phyloP scores from a whole-genome alignment of 2,329 filamentous ascomycete species.

The Ophiostoma populinum region DNA sequence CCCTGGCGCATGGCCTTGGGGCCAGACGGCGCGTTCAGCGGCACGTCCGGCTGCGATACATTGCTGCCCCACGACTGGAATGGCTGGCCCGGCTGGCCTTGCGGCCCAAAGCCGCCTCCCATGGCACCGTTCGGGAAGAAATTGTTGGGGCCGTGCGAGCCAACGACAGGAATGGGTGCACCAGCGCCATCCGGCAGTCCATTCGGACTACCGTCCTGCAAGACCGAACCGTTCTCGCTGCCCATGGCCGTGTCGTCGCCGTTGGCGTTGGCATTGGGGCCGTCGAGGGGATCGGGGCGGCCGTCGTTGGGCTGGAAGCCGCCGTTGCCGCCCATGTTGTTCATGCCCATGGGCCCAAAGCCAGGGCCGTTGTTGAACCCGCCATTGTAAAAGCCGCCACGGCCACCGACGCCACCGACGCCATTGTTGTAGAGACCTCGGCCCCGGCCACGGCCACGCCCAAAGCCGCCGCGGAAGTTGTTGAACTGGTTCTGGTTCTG shows the following conservation, averaged over 20 bases:
- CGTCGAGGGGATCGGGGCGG: not conserved
- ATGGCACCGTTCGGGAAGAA: slow-evolving; percentile 1
- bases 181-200: not conserved
- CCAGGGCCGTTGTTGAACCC: slow-evolving; percentile 16
- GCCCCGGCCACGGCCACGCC: slow-evolving; percentile 47
- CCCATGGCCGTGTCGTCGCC: too few species aligned
- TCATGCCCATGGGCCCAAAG: slow-evolving; percentile 1
- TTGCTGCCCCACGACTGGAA: slow-evolving; percentile 1
- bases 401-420: slow-evolving; percentile 27
- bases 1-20: slow-evolving; percentile 91
- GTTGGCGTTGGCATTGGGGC: not conserved
- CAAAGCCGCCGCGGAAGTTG: slow-evolving; percentile 57
- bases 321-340: slow-evolving; percentile 1
- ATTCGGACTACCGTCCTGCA: too few species aligned
- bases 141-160: slow-evolving; percentile 2
- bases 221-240: too few species aligned
- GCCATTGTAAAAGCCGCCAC: slow-evolving; percentile 34
- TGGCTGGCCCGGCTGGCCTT: not conserved
- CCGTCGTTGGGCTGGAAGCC: slow-evolving; percentile 1
- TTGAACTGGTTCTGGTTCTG: slow-evolving; percentile 58
- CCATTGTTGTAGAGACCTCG: slow-evolving; percentile 39
- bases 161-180: slow-evolving; percentile 5
- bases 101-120: not conserved
- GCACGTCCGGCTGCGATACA: slow-evolving; percentile 20
- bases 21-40: slow-evolving; percentile 68